These are phyloP conservation scores for Fusarium piperis DNA, from an alignment of 2,329 filamentous ascomycete species.

Conservation along the genomic window DNA sequence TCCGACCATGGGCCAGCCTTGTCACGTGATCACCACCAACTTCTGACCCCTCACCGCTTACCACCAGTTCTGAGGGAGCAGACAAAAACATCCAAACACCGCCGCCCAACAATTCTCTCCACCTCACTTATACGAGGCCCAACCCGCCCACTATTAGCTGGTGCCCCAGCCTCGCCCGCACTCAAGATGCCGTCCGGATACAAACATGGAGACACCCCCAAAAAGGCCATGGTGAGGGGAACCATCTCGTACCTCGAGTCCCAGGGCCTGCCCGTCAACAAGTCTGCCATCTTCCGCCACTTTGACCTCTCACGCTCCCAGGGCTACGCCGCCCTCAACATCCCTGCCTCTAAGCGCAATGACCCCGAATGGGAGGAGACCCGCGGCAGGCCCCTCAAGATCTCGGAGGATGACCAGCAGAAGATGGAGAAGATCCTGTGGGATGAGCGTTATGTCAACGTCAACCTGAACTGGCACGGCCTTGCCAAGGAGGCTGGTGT, in stretches of 20 bases:
- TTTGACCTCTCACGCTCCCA: conserved; percentile 52
- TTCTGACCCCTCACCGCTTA: conserved; percentile 31
- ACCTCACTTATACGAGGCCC: conserved; percentile 32
- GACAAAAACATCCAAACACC: conserved; percentile 50
- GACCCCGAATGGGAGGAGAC: conserved; percentile 53
- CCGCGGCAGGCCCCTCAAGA: conserved; percentile 48
- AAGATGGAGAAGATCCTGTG: conserved; percentile 52
- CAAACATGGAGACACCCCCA: conserved; percentile 50
- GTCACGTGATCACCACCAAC: conserved; percentile 39
- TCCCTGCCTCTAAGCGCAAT: conserved; percentile 46
- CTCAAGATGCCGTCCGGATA: conserved; percentile 45
- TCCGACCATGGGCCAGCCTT: not conserved
- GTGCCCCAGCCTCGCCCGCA: not conserved
- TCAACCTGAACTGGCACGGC: conserved; percentile 47
- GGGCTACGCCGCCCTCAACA: conserved; percentile 50
- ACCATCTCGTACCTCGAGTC: conserved; percentile 53
- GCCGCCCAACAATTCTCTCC: conserved; percentile 40
- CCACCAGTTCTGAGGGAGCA: conserved; percentile 21
- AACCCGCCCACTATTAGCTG: not conserved
- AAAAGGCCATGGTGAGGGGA: conserved; percentile 52
- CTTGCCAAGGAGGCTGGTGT: conserved; percentile 48
- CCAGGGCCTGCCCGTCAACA: conserved; percentile 51
- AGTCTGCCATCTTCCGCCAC: conserved; percentile 52
- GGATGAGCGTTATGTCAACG: conserved; percentile 46
- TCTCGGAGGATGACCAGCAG: conserved; percentile 47